phyloP scores from a whole-genome alignment of 352 stramenopile species.

The Pythium grandisporangium region DNA sequence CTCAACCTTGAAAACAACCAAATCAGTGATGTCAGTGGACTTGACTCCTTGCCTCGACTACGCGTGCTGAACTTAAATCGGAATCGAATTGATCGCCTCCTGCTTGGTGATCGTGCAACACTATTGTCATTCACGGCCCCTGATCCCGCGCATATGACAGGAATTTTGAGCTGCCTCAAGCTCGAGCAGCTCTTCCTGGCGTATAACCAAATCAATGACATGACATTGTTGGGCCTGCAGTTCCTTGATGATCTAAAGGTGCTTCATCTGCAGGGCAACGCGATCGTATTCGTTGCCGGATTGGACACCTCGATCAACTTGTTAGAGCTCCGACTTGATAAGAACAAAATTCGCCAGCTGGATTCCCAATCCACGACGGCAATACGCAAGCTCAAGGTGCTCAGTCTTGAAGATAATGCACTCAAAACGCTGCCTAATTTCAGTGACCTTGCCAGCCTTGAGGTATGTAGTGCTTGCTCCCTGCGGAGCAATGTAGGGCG shows the following conservation, averaged over 20 bases:
- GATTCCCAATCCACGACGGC: slow-evolving; percentile 39
- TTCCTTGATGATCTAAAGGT: slow-evolving; percentile 57
- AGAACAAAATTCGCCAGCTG: slow-evolving; percentile 78
- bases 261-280: slow-evolving; percentile 72
- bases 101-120: slow-evolving; percentile 9
- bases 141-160: slow-evolving; percentile 28
- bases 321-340: slow-evolving; percentile 63
- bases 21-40: slow-evolving; percentile 57
- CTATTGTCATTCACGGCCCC: slow-evolving; percentile 14
- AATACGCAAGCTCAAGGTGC: slow-evolving; percentile 35
- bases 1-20: slow-evolving; percentile 85
- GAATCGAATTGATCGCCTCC: slow-evolving; percentile 63
- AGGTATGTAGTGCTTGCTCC: slow-evolving; percentile 42
- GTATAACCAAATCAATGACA: slow-evolving; percentile 78
- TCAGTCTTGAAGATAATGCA: slow-evolving; percentile 77
- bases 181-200: slow-evolving; percentile 65
- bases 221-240: slow-evolving; percentile 56
- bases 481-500: too few species aligned
- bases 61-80: slow-evolving; percentile 61
- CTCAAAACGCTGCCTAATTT: slow-evolving; percentile 65
- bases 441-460: slow-evolving; percentile 48
- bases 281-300: slow-evolving; percentile 56
- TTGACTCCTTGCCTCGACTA: slow-evolving; percentile 55
- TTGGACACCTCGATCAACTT: slow-evolving; percentile 55
- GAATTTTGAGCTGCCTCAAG: slow-evolving; percentile 46